Base-by-base conservation (phyloP, 1,284 basidiomycete species). In the Rhodotorula sp. region DNA sequence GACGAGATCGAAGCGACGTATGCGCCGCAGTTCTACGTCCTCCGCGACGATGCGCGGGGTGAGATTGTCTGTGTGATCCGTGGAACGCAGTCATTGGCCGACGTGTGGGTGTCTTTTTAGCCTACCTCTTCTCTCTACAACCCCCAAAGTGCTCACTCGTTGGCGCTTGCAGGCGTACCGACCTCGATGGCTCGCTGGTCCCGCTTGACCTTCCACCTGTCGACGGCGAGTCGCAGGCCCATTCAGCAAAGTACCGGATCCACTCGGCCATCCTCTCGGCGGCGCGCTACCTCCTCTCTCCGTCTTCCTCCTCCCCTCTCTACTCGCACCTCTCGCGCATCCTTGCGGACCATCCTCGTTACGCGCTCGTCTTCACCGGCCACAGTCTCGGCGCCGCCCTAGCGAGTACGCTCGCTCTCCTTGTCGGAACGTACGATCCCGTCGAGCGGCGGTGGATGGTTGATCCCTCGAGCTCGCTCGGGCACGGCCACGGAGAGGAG, bases 381-480 rank as follows among this genome's bases (percentile, higher is more conserved):
- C 74, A 75, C 56, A 66, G 63, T 2, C 65, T 75, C 60, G 74
- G 74, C 26, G 72, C 72, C 7, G 69, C 69, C 5, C 68, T 75
- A 42, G 69, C 74, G 3, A 69, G 67, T 1, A 64, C 70, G 1
- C 44, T 73, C 49, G 72, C 72, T 6, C 46, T 75, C 53, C 64
- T 75, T n/a, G 26, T 71, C 24, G 61, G 65, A 20, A 18, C 49
- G 18, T 75, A 67, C 62, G 61, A 66, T 48, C 26, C 58, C 2
- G 4, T 10, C 0, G 14, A 22, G 8, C 14, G 17, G 0, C 7
- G 17, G 15, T 71, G 69, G 69, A 6, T 29, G 17, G 54, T 62
- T 26, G 54, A 46, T 6, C 24, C 45, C 0, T 4, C 6, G 10
- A 64, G 61, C 0, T 53, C 37, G 8, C 69, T 70, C 24, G 24